Evolutionary conservation across 495 filamentous ascomycete genomes (phyloP), one percentile per base, ranked within the genome.

Genomic region (Lophiostoma macrostomum): DNA sequence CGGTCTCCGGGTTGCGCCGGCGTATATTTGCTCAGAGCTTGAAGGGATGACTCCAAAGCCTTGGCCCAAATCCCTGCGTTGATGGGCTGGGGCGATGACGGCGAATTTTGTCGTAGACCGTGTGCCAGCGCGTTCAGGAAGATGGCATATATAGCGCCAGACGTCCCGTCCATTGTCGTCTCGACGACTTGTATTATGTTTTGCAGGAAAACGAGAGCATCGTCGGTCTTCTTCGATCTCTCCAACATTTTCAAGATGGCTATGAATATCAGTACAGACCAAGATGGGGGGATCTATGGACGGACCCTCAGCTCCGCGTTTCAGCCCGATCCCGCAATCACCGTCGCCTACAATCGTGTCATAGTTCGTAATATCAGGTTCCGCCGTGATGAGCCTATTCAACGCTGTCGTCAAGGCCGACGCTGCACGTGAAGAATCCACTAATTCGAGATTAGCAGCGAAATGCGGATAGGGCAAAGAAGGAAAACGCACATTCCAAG

Each of bases 281-380:
- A 27, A 37, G 12, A 48, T 47, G 3, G 18, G 4, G 54, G 22
- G 11, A 23, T 31, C 20, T 23, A 22, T 0, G 7, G 22, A 23
- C 35, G 67, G 61, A 82, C 81, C 76, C 76, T 96, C 89, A 27
- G 93, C 93, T 19, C 93, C 93, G 44, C 90, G 80, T 73, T 88
- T 89, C 31, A 98, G 74, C 0, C 90, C 90, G 24, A 90, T 84
- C 0, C 93, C 93, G 68, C 93, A 98, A 71, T 98, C 93, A 34
- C 93, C 93, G 67, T 98, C 93, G 40, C 93, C 93, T 41, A 96
- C 90, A 22, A 95, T 80, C 1, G 89, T 94, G 65, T 98, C 93
- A 66, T 83, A 96, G 47, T 77, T 82, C 6, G 94, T 96, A 23
- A 97, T 79, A 48, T 90, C 82, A 3, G 87, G 81, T 64, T 98